Conservation (phyloP, 2,329 filamentous ascomycete species). For the Nannizziopsis barbatae region DNA sequence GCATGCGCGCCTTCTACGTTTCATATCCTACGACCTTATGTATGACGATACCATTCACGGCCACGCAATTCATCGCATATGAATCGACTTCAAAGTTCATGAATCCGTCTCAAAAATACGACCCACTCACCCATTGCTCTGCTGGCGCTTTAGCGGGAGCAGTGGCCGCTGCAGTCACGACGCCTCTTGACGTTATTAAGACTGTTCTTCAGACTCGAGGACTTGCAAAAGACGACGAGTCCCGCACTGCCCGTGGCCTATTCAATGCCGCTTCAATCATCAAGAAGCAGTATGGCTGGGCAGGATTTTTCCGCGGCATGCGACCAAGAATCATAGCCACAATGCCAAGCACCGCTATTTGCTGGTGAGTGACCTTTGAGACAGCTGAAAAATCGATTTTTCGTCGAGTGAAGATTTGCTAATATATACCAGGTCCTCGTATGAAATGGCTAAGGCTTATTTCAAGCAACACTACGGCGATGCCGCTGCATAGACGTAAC, state of each 20-base stretch:
- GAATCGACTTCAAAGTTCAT: slow-evolving; percentile 90
- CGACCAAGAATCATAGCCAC: slow-evolving; percentile 86
- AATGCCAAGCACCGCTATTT: slow-evolving; percentile 99
- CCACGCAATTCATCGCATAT: slow-evolving; percentile 93
- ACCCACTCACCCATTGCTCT: slow-evolving; percentile 84
- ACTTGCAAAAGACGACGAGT: slow-evolving; percentile 65
- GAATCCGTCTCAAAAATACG: slow-evolving; percentile 70
- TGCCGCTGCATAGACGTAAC: slow-evolving; percentile 13
- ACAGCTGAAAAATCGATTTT: neutral
- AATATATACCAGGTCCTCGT: slow-evolving; percentile 43
- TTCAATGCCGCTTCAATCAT: slow-evolving; percentile 68
- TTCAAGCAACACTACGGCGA: slow-evolving; percentile 40
- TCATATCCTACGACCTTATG: slow-evolving; percentile 96
- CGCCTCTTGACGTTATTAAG: slow-evolving; percentile 96
- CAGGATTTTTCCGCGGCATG: slow-evolving; percentile 87
- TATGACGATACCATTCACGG: slow-evolving; percentile 98
- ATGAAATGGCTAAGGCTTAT: slow-evolving; percentile 58
- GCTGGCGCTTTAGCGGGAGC: slow-evolving; percentile 89
- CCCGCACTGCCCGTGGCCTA: slow-evolving; percentile 75
- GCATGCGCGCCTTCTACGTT: slow-evolving; percentile 86
- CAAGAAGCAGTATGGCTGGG: slow-evolving; percentile 68
- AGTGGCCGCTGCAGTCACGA: slow-evolving; percentile 85
- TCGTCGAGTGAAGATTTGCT: slow-evolving; percentile 12
- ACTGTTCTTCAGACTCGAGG: slow-evolving; percentile 91
- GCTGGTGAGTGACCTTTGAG: slow-evolving; percentile 56